Base-by-base conservation (phyloP, 2,329 filamentous ascomycete genomes). In the Cercospora canescens region DNA sequence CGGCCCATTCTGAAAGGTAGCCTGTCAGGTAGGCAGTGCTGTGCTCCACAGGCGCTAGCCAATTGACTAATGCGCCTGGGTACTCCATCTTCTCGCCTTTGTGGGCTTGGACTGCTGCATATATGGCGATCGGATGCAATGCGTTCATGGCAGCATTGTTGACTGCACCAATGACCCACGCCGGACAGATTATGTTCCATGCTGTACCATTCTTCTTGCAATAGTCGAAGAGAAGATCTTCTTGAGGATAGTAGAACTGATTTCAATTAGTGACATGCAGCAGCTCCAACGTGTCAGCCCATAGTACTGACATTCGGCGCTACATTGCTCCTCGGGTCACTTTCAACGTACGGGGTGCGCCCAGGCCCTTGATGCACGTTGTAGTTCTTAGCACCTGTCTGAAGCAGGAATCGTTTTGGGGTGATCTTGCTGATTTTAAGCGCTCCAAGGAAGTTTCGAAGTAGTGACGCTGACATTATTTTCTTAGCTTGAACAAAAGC, bases 321-420 rank as follows among this genome's bases (percentile, higher is more conserved):
- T 0, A 83, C 75, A 6, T 72, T 70, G 4, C 82, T 74, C 11
- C 83, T 66, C 3, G 81, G 79, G 64, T 83, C 81, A 8, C 76
- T 77, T 70, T 86, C 84, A 60, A 82, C 78, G 50, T 79, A 79
- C 0, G 83, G 84, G 2, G 77, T 76, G 1, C 76, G 71, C 0
- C 77, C 69, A 0, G 81, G 82, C 2, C 83, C 83, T 32, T 84
- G 76, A 4, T 62, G 63, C 3, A 67, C 55, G 48, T 79, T 82
- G 64, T 86, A 86, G 71, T 85, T 82, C 75, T 86, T 86, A 3
- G 82, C 82, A 4, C 83, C 84, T 1, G 81, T 84, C 68, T 86
- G 84, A 9, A 84, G 78, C 69, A 84, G 74, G 66, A 86, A 78
- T 5, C 83, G 78, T 45, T 79, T 80, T 0, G 84, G 84, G 4